Base-by-base conservation (phyloP, 2,329 filamentous ascomycete species). In the Fusarium fujikuroi region DNA sequence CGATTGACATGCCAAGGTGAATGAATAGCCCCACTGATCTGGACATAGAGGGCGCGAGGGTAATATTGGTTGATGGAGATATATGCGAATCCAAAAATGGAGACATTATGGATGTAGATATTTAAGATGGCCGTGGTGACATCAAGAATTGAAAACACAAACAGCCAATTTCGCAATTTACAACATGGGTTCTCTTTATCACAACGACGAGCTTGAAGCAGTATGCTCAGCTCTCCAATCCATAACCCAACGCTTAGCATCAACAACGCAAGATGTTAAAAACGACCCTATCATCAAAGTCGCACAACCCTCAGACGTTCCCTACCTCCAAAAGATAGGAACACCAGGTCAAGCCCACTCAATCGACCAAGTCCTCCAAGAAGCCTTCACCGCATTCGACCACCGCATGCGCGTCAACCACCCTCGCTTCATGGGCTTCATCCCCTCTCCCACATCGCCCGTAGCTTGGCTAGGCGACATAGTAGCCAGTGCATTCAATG, bases 381-480 rank as follows among this genome's bases (percentile, higher is more conserved):
- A 71, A 40, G 67, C 69, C 2, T 71, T 71, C 18, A 16, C 44
- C 0, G 67, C 52, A 16, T 71, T 67, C 28, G 67, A 67, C 18
- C 32, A 71, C 12, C 69, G 69, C 23, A 67, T 66, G 67, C 69
- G 69, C 34, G 67, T 71, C 16, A 71, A 71, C 4, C 67, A 71
- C 18, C 69, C 67, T 9, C 69, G 62, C 18, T 71, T 75, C 36
- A 69, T 77, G 49, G 75, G 74, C 3, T 65, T 78, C 9, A 77
- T 78, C 8, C 76, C 76, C 0, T 76, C 75, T 1, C 75, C 76
- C 2, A 74, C 70, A 8, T 71, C 69, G 0, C 66, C 75, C 2
- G 40, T 76, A 3, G 75, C 76, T 2, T 79, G 75, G 73, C 60
- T 80, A 0, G 78, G 78, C 0, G 75, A 77, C 6, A 66, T 69